Conservation (phyloP, 768 basidiomycete genomes). For the Hirschioporus abietinus region DNA sequence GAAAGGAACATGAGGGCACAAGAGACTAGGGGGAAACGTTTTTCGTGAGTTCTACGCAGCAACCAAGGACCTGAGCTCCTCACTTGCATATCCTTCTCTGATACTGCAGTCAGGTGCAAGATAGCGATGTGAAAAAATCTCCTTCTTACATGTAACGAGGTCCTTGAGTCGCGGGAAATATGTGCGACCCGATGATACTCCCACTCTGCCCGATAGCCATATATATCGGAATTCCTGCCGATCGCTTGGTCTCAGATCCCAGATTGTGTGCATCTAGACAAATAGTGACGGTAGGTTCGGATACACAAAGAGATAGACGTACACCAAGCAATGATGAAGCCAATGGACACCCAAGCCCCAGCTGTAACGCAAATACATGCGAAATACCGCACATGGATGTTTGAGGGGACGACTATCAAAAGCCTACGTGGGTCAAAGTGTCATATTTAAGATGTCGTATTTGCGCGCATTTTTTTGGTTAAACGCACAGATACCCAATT, state of each 20-base stretch:
- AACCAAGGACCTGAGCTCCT: not conserved
- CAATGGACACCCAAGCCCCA: not conserved
- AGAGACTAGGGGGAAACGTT: conserved; percentile 16
- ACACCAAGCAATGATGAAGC: not conserved
- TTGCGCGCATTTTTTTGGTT: not conserved
- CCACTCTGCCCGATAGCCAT: conserved; percentile 38
- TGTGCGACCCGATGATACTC: conserved; percentile 34
- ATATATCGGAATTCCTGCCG: conserved; percentile 36
- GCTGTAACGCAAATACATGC: not conserved
- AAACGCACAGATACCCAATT: not conserved
- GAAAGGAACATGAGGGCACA: conserved; percentile 19
- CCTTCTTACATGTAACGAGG: conserved; percentile 31
- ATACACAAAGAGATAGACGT: not conserved
- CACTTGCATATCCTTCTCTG: not conserved
- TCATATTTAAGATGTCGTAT: not conserved
- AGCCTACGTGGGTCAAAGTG: not conserved
- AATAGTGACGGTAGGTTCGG: not conserved
- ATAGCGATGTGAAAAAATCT: not conserved
- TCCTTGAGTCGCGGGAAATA: conserved; percentile 36
- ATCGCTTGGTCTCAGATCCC: conserved; percentile 40
- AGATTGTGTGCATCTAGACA: conserved; percentile 29
- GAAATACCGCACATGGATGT: not conserved
- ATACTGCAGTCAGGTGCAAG: not conserved
- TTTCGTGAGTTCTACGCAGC: conserved; percentile 8
- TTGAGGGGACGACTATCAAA: not conserved